Evolutionary conservation across 176 grass and related monocot species (phyloP).

Genomic region (Zea mays): Zm-B73-REFERENCE-NAM-5.0 NC_050098.1:130594001-130594500

Average conservation of each 20-base stretch:
- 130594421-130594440: neutral
- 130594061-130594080: slow-evolving; percentile 28
- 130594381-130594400: slow-evolving; percentile 26
- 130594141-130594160: neutral
- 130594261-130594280: slow-evolving; percentile 76
- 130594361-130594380: neutral
- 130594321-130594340: neutral
- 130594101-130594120: too few relatives aligned
- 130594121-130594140: neutral
- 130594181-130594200: neutral
- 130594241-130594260: slow-evolving; percentile 93
- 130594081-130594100: neutral
- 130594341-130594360: neutral
- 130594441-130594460: slow-evolving; percentile 1
- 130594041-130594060: slow-evolving; percentile 92
- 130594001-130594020: slow-evolving; percentile 69
- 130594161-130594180: neutral
- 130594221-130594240: slow-evolving; percentile 79
- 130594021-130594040: slow-evolving; percentile 58
- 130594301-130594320: neutral
- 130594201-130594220: slow-evolving; percentile 63
- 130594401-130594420: neutral
- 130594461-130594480: neutral
- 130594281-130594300: slow-evolving; percentile 51
- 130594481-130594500: neutral